Evolutionary conservation across 495 filamentous ascomycete genomes (phyloP), one percentile per base, ranked within the genome.

Genomic region (Podospora didyma): DNA sequence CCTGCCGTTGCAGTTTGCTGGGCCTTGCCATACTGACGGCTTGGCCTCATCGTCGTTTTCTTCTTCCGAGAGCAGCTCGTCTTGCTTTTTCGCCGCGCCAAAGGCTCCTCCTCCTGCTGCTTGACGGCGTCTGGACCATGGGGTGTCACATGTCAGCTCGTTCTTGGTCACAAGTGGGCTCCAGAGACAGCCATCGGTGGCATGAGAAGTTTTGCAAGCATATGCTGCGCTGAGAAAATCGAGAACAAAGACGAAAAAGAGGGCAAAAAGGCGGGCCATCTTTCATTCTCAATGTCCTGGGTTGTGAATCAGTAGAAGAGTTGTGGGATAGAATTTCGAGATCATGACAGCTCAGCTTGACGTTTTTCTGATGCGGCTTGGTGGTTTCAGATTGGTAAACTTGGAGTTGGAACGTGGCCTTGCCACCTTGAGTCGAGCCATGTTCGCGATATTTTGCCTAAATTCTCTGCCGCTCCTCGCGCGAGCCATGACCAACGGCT

Each of bases 1-100:
- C 2, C 67, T 62, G 19, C 62, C 62, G n/a, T 69, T 51, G 47
- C 75, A 76, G 35, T 72, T 49, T 16, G 62, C 55, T 7, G 73
- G 72, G 0, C 71, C 73, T 11, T 64, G 24, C 75, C 75, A 76
- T 42, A 14, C 39, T 14, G 39, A 17, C 5, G 39, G 12, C 26
- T 3, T 4, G 3, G 26, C 26, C 26, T 4, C 26, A 3, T 9
- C 26, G 26, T 31, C 26, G 26, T 3, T 3, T 31, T 9, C 9
- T 31, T 9, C 26, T 31, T 31, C 9, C 4, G 26, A 31, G 39
- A 42, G 7, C 4, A 42, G 34, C 34, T 14, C 9, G 6, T 42
- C n/a, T 5, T 17, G 39, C 1, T 16, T 17, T 42, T 42, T 14
- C 3, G 10, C n/a, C 39, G 10, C 12, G 1, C 12, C 39, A 14